Evolutionary conservation across 2,329 filamentous ascomycete genomes (phyloP), one percentile per base, ranked within the genome.

Genomic region (Pestalotiopsis sp.): DNA sequence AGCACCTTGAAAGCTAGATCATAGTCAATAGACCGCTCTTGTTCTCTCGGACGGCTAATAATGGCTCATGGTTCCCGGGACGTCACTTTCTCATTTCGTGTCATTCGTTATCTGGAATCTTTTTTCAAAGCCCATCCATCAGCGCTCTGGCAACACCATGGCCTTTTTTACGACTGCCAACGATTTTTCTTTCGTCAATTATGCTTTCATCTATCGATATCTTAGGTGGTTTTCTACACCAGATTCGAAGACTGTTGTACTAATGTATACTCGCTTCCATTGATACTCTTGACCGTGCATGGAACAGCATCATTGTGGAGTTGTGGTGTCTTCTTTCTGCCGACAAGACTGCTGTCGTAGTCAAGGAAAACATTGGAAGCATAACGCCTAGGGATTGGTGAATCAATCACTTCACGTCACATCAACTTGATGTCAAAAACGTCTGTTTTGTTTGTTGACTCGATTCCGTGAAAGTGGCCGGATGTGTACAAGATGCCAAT

Each of bases 1-100:
- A 75, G 77, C 65, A 79, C 81, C 57, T 70, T 78, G 61, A 79
- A 78, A 65, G 78, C 81, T 69, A 79, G 79, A 68, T 45, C 41
- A 72, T 64, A 64, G 25, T 12, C n/a, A 12, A 20, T 23, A 25
- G 17, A 20, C n/a, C 25, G 57, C 12, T 23, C 31, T 62, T 27
- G 23, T 7, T 38, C 31, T 6, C 31, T 36, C 31, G 31, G 31
- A 36, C 20, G 59, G 59, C n/a, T 41, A 20, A 36, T 36, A 9
- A 36, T 36, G 31, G 31, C 31, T 36, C 31, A 7, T 36, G 31
- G 31, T 36, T 6, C 7, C 31, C 6, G 31, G 31, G 31, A 36
- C 31, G 11, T 23, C 59, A 14, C 39, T 38, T 62, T 62, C 59
- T 11, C n/a, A 39, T 13, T 62, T 38, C 36, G 31, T 23, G 27